Base-by-base conservation (phyloP, 2,329 filamentous ascomycete genomes). In the Westerdykella aurantiaca region DNA sequence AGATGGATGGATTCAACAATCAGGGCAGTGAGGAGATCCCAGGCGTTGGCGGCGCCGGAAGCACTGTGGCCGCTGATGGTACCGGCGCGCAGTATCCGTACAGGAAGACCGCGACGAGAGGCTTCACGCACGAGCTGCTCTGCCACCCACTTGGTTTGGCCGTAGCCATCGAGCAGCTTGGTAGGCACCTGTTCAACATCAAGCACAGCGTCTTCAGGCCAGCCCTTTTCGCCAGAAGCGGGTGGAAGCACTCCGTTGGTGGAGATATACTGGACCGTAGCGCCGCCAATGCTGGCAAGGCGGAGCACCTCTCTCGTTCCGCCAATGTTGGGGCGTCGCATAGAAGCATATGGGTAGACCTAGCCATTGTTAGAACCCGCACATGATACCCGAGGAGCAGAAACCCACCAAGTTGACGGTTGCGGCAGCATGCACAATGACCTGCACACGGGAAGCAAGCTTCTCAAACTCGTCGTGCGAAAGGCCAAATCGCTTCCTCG, bases 131-230 rank as follows among this genome's bases (percentile, higher is more conserved):
- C 81, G 3, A 89, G 80, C 61, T 85, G 81, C 61, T 89, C 85
- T 2, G 85, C 85, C 23, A 86, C 85, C 85, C 86, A 89, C 60
- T 89, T 89, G 0, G 85, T 87, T 65, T 88, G 85, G 0, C 85
- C 84, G 50, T 89, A 89, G 1, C 85, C 85, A 56, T 88, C 85
- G 1, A 77, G 68, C 5, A 89, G 71, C 61, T 84, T 84, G 35
- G 73, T 77, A 0, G 84, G 82, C 1, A 89, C 85, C 38, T 83
- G 79, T 11, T 84, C 78, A 4, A 86, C 75, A 23, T 76, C 73
- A 13, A 90, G 71, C 69, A 83, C 81, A 9, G 79, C 71, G 48
- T 82, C 78, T 62, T 90, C 86, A 1, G 78, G 67, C 85, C 85
- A 90, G 10, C 85, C 83, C 33, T 81, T 74, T 5, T 76, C 74